Evolutionary conservation across 305 asterid species (phyloP), one percentile per base, ranked within the genome.

Genomic region (Fraxinus paxiana): DNA sequence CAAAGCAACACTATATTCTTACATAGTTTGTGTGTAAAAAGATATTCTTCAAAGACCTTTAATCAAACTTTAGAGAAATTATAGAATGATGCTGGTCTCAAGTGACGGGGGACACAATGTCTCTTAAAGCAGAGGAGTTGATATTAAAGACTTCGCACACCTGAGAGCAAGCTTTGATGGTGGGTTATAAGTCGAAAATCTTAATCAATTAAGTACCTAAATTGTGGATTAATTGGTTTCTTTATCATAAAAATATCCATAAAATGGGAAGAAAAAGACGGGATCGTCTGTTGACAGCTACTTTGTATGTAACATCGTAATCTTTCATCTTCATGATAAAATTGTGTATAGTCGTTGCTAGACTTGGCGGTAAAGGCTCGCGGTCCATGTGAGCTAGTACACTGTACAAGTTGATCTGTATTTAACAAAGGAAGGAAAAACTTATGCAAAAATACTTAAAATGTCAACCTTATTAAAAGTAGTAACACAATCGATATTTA

Each of bases 71-170:
- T 75, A 33, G 77, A 79, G 78, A 80, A 65, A 81, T 77, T 72
- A 22, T 56, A 78, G 80, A 86, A 87, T 85, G 89, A 90, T 89
- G 88, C 43, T 80, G 89, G 91, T 87, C 84, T 87, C 83, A 76
- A 88, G 76, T 83, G 77, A 73, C 70, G 84, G 91, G 92, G 90
- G 88, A 88, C 93, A 90, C 18, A 65, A 71, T 92, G 92, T 90
- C 84, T 38, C 76, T 37, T 83, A 92, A 91, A 92, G 97, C 73
- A 81, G 33, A 79, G 75, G n/a, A 80, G 74, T 71, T 54, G 76
- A 84, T 84, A 86, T 83, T 56, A 79, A 73, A 12, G 71, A 75
- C 77, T 80, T 41, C 79, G 51, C 51, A 84, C 81, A 48, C 84
- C 86, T 83, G 78, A 46, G 75, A 73, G 18, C 18, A 15, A 48